Conservation (phyloP, 176 grass and related monocot genomes). For the Oryza coarctata region DNA sequence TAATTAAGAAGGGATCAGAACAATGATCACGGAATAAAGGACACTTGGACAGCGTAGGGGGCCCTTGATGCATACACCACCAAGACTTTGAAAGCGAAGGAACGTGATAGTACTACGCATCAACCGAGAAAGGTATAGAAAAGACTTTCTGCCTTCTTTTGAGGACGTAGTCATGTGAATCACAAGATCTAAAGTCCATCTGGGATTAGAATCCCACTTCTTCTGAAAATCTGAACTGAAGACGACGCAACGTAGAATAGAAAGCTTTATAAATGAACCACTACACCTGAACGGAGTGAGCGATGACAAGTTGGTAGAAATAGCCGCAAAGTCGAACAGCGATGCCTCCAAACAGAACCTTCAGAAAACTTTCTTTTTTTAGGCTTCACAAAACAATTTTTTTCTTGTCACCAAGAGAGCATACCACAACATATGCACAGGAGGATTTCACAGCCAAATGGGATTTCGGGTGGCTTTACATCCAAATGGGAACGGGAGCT, state of each 20-base stretch:
- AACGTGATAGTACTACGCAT: conserved; percentile 29
- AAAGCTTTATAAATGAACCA: background rate
- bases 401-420: background rate
- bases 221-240: conserved; percentile 1
- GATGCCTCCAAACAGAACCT: background rate
- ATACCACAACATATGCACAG: background rate
- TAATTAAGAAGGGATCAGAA: background rate
- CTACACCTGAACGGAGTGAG: background rate
- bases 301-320: background rate
- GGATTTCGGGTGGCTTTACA: background rate
- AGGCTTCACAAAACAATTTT: background rate
- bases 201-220: conserved; percentile 5
- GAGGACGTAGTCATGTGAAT: conserved; percentile 25
- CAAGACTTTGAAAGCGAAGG: conserved; percentile 44
- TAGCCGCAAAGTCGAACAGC: background rate
- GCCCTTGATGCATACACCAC: background rate
- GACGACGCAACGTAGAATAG: conserved; percentile 17
- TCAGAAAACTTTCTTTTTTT: background rate
- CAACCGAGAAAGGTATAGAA: conserved; percentile 1
- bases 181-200: conserved; percentile 3
- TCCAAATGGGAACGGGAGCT: conserved; percentile 11
- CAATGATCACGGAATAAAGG: conserved; percentile 28
- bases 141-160: conserved; percentile 32
- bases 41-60: background rate
- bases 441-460: background rate